Conservation (phyloP, 805 yeast genomes). For the Myxozyma vanderwaltii region DNA sequence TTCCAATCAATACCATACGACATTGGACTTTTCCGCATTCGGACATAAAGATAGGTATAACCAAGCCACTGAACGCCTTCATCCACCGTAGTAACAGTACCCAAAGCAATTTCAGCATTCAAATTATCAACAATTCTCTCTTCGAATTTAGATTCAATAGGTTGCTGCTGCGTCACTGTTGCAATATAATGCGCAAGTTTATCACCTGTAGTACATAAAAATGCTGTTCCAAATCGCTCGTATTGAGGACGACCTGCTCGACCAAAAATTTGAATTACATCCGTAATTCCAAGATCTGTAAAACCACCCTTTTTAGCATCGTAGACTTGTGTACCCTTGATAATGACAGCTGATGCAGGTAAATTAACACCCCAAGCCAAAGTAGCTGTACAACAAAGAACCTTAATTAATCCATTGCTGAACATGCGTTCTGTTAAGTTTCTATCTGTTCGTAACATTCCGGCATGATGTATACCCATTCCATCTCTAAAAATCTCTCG, state of each 20-base stretch:
- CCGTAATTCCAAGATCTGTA: constrained; percentile 90
- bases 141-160: constrained; percentile 84
- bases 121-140: constrained; percentile 84
- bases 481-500: constrained; percentile 79
- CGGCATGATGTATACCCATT: constrained; percentile 96
- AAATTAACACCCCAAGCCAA: constrained; percentile 99
- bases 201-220: constrained; percentile 80
- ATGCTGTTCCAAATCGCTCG: constrained; percentile 90
- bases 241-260: constrained; percentile 99
- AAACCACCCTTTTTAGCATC: constrained; percentile 94
- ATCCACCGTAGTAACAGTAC: constrained; percentile 90
- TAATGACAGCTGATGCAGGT: constrained; percentile 96
- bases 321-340: constrained; percentile 95
- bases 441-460: constrained; percentile 89
- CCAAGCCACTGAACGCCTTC: constrained; percentile 99
- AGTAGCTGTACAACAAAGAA: constrained; percentile 93
- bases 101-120: constrained; percentile 94
- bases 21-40: constrained; percentile 94
- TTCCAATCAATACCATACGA: constrained; percentile 89
- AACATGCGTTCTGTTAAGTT: constrained; percentile 88
- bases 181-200: constrained; percentile 85
- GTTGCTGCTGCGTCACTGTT: constrained; percentile 88
- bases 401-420: constrained; percentile 79
- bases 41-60: constrained; percentile 87
- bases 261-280: constrained; percentile 96